A percentile compares a stretch with the other conserved stretches of the same genome.
phyloP scores from a whole-genome alignment of 805 yeast genomes.

The Brettanomyces bruxellensis region DNA sequence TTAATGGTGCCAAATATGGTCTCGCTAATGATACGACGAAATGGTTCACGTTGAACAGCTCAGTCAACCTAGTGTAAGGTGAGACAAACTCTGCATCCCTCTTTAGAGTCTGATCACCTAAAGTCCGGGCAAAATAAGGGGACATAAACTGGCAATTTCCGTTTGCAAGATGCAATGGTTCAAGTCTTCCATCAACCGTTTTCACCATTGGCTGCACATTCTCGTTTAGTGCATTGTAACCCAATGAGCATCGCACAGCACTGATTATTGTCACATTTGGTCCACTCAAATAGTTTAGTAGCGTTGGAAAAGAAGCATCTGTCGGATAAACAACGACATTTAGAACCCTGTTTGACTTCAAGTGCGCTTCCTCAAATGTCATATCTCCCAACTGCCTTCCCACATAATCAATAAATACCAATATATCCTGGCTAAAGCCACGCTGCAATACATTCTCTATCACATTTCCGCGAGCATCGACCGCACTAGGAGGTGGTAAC shows the following conservation, averaged over 20 bases:
- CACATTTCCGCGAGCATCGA: slow-evolving; percentile 29
- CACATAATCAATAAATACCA: slow-evolving; percentile 71
- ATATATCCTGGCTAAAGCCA: slow-evolving; percentile 82
- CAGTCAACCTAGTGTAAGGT: slow-evolving; percentile 84
- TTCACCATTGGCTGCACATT: slow-evolving; percentile 52
- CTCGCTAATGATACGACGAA: slow-evolving; percentile 86
- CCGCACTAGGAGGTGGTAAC: not conserved
- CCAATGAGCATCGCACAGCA: slow-evolving; percentile 81
- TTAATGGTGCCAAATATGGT: slow-evolving; percentile 86
- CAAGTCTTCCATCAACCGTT: slow-evolving; percentile 37
- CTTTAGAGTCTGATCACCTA: slow-evolving; percentile 9
- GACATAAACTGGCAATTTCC: slow-evolving; percentile 32
- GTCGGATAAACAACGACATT: slow-evolving; percentile 84
- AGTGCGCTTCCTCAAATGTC: slow-evolving; percentile 90
- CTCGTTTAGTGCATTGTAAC: slow-evolving; percentile 60
- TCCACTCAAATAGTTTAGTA: slow-evolving; percentile 82
- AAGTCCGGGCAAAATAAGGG: slow-evolving; percentile 31
- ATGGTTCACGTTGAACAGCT: slow-evolving; percentile 90
- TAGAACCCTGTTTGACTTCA: slow-evolving; percentile 66
- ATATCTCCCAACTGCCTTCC: slow-evolving; percentile 65
- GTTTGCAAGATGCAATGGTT: slow-evolving; percentile 13
- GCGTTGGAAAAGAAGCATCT: slow-evolving; percentile 55
- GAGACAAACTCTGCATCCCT: slow-evolving; percentile 21
- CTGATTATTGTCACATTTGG: slow-evolving; percentile 89
- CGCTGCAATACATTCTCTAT: slow-evolving; percentile 67